Conservation (phyloP, 257 asterid species). For the Asclepias syriaca region DNA sequence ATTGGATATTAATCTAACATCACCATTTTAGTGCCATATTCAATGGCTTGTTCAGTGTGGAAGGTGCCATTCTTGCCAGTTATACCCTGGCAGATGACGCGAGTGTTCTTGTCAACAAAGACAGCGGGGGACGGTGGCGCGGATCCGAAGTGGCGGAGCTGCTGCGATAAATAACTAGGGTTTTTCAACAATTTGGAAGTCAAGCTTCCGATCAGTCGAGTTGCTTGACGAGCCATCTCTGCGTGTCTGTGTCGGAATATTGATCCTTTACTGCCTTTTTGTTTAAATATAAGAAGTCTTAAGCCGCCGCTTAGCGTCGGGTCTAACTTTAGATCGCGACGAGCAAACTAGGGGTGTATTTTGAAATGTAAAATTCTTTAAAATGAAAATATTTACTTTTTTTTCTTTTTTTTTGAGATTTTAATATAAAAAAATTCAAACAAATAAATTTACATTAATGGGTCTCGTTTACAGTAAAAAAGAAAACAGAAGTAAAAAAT, state of each 20-base stretch:
- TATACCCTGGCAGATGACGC: constrained; percentile 92
- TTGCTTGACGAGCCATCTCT: constrained; percentile 68
- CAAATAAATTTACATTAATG: no score
- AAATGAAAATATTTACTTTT: no score
- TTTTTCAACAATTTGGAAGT: constrained; percentile 41
- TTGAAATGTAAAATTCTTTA: no score
- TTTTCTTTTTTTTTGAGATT: no score
- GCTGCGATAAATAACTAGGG: constrained; percentile 30
- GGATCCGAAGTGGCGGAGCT: constrained; percentile 66
- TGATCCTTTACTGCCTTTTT: background rate
- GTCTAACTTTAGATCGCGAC: no score
- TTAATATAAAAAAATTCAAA: no score
- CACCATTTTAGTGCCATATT: constrained; percentile 95
- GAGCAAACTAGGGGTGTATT: no score
- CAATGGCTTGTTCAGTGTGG: constrained; percentile 95
- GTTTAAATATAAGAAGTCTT: background rate
- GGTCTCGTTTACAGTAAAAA: no score
- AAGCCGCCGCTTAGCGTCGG: background rate
- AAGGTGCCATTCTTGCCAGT: constrained; percentile 93
- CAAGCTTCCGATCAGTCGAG: constrained; percentile 49
- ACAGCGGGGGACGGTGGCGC: constrained; percentile 80
- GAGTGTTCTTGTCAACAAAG: constrained; percentile 89
- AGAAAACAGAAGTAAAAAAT: no score
- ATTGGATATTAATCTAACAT: background rate
- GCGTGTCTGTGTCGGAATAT: background rate